Percentiles rank a stretch among this genome's conserved stretches.
Evolutionary conservation across 345 rosid genomes (phyloP).

Genomic region (Corchorus olitorius): DNA sequence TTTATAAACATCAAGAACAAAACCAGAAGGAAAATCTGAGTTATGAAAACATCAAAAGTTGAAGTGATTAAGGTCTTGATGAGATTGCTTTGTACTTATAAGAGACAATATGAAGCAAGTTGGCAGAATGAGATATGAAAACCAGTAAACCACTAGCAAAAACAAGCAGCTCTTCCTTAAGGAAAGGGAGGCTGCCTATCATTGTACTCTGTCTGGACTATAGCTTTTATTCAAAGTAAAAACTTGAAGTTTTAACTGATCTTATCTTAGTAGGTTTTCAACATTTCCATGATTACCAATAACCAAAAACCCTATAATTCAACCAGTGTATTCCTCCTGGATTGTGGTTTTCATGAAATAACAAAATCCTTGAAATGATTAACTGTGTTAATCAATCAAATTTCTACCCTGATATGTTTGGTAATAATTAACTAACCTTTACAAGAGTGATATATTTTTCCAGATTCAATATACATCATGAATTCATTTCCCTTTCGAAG

Average conservation of each 20-base stretch:
- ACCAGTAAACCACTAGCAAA: neutral
- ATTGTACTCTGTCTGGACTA: neutral
- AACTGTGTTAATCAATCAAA: neutral
- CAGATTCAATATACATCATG: neutral
- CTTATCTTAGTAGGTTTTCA: neutral
- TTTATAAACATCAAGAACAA: neutral
- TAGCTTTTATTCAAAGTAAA: neutral
- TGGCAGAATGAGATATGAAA: neutral
- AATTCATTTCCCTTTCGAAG: neutral
- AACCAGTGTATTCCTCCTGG: neutral
- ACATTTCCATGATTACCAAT: neutral
- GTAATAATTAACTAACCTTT: neutral
- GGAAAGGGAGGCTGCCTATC: neutral
- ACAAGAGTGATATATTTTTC: neutral
- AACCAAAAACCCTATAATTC: neutral
- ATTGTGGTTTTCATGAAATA: neutral
- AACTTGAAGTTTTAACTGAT: too few relatives aligned
- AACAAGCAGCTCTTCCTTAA: neutral
- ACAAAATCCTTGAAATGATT: neutral
- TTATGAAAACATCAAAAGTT: neutral
- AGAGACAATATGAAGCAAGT: neutral
- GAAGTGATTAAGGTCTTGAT: neutral
- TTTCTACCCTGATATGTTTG: neutral
- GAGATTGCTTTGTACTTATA: neutral
- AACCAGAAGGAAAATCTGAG: neutral